Percentiles rank a stretch among this genome's conserved stretches.
Conservation (phyloP, 2,329 filamentous ascomycete genomes). For the Botrytis elliptica region DNA sequence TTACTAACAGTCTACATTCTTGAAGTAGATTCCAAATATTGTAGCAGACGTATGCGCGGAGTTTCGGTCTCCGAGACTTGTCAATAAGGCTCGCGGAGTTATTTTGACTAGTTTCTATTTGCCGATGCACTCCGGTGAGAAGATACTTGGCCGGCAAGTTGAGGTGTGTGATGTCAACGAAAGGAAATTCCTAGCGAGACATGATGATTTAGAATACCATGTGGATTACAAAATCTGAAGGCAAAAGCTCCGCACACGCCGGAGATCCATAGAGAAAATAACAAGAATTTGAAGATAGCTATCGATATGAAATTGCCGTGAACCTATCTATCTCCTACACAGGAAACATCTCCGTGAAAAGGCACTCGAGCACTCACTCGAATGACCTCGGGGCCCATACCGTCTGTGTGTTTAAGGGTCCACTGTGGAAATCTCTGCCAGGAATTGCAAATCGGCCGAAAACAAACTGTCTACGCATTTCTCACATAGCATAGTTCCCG, state of each 20-base stretch:
- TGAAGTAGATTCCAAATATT: neutral
- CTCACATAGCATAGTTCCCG: constrained; percentile 1
- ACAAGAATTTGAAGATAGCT: neutral
- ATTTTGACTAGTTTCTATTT: neutral
- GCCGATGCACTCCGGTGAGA: neutral
- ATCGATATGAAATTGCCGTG: neutral
- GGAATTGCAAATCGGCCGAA: neutral
- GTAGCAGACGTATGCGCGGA: neutral
- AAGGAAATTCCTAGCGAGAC: neutral
- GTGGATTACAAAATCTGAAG: neutral
- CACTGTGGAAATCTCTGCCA: constrained; percentile 1
- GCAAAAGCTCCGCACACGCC: neutral
- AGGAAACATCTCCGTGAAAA: neutral
- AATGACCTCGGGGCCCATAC: neutral
- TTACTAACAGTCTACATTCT: neutral
- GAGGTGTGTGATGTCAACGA: neutral
- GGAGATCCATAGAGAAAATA: neutral
- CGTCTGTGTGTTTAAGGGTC: constrained; percentile 11
- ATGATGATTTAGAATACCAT: neutral
- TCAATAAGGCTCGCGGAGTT: neutral
- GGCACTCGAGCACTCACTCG: constrained; percentile 4
- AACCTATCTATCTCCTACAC: neutral
- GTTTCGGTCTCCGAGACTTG: neutral
- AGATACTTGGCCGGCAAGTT: neutral
- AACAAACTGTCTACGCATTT: neutral